phyloP scores from a whole-genome alignment of 176 grass and related monocot genomes.

The Eremochloa ophiuroides region DNA sequence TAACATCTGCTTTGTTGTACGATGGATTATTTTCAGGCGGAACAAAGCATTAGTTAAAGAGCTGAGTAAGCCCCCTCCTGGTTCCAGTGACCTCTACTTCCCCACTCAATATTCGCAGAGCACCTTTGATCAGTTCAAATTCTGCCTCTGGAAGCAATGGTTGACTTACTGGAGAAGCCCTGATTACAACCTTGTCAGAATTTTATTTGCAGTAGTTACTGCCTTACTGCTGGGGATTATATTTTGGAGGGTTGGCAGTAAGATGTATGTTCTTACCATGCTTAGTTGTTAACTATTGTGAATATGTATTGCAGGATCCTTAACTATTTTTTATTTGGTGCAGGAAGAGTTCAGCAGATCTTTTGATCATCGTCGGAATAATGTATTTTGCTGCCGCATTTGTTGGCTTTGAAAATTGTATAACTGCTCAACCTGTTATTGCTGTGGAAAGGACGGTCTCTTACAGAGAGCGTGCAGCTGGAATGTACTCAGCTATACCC shows the following conservation, averaged over 20 bases:
- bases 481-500: constrained; percentile 82
- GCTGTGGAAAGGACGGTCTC: constrained; percentile 69
- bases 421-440: constrained; percentile 60
- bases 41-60: constrained; percentile 62
- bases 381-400: constrained; percentile 82
- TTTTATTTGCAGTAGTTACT: constrained; percentile 53
- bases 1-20: constrained; percentile 26
- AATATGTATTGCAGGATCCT: constrained; percentile 14
- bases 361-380: constrained; percentile 50
- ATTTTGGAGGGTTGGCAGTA: constrained; percentile 77
- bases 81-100: constrained; percentile 69
- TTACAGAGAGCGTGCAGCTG: constrained; percentile 66
- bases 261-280: constrained; percentile 45
- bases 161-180: constrained; percentile 87
- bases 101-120: constrained; percentile 48
- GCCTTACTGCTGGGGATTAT: constrained; percentile 58
- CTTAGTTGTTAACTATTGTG: constrained; percentile 13
- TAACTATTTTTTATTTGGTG: constrained; percentile 22
- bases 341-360: constrained; percentile 45
- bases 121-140: constrained; percentile 50
- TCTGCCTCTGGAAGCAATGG: constrained; percentile 80
- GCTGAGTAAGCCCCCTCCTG: constrained; percentile 59
- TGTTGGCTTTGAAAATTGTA: constrained; percentile 55
- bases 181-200: constrained; percentile 67
- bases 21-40: constrained; percentile 37